These are phyloP conservation scores for Aspergillus pseudonomiae DNA, from an alignment of 2,329 filamentous ascomycete species.

Conservation along the genomic window DNA sequence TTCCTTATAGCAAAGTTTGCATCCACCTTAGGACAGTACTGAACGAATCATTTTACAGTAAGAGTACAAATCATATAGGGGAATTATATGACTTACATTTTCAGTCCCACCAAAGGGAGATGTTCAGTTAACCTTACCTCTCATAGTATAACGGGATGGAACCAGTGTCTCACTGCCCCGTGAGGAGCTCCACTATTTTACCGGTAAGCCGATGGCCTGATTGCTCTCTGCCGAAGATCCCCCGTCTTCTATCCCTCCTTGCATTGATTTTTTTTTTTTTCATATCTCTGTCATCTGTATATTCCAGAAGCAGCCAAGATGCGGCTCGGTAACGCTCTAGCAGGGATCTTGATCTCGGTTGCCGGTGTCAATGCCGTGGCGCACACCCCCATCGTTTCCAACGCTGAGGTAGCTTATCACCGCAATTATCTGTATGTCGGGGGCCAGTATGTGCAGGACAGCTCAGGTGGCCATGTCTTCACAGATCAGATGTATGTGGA, in stretches of 20 bases:
- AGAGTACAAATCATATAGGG: neutral
- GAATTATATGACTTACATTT: neutral
- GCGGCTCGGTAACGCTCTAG: neutral
- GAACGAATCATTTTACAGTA: neutral
- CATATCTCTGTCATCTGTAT: neutral
- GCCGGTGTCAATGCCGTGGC: neutral
- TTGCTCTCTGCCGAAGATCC: neutral
- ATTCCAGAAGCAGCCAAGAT: slow-evolving; percentile 1
- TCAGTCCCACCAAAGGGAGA: neutral
- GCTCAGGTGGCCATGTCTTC: slow-evolving; percentile 7
- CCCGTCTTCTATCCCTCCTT: neutral
- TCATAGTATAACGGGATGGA: neutral
- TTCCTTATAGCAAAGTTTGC: neutral
- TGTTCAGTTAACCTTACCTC: neutral
- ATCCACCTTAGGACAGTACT: neutral
- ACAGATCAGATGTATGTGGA: slow-evolving; percentile 42
- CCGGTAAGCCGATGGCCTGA: neutral
- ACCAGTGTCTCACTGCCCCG: neutral
- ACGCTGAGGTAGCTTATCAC: slow-evolving; percentile 6
- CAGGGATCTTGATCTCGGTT: slow-evolving; percentile 1
- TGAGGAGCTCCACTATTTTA: neutral
- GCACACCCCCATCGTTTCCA: neutral
- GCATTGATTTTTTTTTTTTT: neutral
- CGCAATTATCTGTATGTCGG: slow-evolving; percentile 7
- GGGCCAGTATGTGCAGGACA: slow-evolving; percentile 6